phyloP scores from a whole-genome alignment of 495 filamentous ascomycete genomes.

The Neurospora discreta region DNA sequence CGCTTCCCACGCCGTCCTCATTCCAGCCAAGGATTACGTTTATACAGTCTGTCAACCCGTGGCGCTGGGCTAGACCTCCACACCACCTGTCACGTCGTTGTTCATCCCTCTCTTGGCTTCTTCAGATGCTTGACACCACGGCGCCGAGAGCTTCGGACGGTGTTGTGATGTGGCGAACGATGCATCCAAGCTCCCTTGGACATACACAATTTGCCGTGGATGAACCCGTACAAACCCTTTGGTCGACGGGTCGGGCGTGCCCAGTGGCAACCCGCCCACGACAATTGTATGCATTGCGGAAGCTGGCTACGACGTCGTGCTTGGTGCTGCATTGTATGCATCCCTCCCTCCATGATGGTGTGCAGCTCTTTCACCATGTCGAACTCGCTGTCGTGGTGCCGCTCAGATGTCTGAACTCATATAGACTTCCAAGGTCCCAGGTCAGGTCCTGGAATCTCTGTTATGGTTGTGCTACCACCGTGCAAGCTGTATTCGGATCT shows the following conservation, averaged over 20 bases:
- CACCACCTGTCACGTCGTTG: not conserved
- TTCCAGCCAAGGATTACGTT: not conserved
- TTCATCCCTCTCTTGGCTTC: not conserved
- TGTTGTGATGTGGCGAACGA: not conserved
- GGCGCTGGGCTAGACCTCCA: not conserved
- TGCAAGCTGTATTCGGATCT: not conserved
- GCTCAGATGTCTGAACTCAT: not conserved
- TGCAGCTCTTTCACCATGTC: slow-evolving; percentile 2
- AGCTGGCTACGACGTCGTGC: not conserved
- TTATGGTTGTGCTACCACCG: not conserved
- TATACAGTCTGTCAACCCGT: not conserved
- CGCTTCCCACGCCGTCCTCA: not conserved
- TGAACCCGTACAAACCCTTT: not conserved
- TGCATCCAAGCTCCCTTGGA: not conserved
- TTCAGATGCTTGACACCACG: not conserved
- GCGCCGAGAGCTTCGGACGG: not conserved
- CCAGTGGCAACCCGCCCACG: not conserved
- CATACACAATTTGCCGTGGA: not conserved
- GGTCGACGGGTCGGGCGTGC: not conserved
- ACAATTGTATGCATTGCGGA: not conserved
- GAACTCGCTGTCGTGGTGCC: not conserved
- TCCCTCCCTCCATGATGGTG: slow-evolving; percentile 1
- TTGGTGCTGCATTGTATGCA: not conserved
- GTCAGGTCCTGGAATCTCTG: not conserved
- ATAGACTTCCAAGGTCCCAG: not conserved